Base-by-base conservation (phyloP, 164 flowering plant genomes). In the Chimonanthus salicifolius region DNA sequence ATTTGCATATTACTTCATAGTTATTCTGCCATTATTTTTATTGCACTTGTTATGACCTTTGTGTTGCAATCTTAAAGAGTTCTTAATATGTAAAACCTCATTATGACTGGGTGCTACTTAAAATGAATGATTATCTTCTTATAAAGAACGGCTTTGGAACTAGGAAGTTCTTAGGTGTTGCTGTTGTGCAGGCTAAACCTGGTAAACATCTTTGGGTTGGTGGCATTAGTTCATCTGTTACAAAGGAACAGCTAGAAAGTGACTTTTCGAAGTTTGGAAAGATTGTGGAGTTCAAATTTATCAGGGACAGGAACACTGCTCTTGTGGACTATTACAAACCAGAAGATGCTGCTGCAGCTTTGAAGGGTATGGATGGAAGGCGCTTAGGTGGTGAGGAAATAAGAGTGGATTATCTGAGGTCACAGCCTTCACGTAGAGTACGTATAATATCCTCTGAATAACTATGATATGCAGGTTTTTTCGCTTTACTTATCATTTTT, bases 201-300 rank as follows among this genome's bases (percentile, higher is more conserved):
- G 89, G 93, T 49, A 90, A 85, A 68, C 82, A 83, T 72, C 79
- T 96, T 70, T 96, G 99, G 99, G 92, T 96, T 1, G 92, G 97
- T 76, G 99, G 92, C 69, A 84, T 96, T 63, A 78, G 91, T 81
- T 78, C 85, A 47, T 75, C 87, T 68, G 83, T 89, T 15, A 73
- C 95, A 18, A 92, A 85, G 79, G 97, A 94, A 74, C 84, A 85
- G 54, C 73, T 96, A 51, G 97, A 94, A 82, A 85, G 80, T 65
- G 92, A 88, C 54, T 96, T 96, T 77, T 69, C 54, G n/a, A 92
- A 87, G 71, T 94, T 87, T 84, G 98, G 99, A 67, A 86, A 87
- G 79, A 80, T 96, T 78, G 97, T 89, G 79, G 95, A 92, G 20
- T 84, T 88, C 21, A 92, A 82, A 79, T 92, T 96, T 64, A 80